These are phyloP conservation scores for Phytophthora niederhauseri DNA, from an alignment of 352 stramenopile genomes.

Conservation along the genomic window DNA sequence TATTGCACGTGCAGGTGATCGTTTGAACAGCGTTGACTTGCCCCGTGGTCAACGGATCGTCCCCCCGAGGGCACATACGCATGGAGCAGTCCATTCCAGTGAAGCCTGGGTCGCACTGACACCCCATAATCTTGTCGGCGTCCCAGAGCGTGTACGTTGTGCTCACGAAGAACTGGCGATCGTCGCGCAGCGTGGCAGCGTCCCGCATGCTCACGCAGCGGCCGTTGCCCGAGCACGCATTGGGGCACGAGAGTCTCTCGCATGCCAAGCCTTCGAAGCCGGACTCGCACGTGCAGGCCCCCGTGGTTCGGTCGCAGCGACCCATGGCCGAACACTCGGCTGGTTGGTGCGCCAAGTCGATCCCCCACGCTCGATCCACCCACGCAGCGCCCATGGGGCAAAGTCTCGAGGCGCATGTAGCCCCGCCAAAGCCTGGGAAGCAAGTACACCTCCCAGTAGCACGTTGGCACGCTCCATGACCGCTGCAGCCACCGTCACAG, in stretches of 20 bases:
- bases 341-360: conserved; percentile 72
- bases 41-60: conserved; percentile 60
- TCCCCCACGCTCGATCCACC: conserved; percentile 63
- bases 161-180: conserved; percentile 67
- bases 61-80: conserved; percentile 59
- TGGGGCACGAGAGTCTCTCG: conserved; percentile 64
- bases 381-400: conserved; percentile 63
- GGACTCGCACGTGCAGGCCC: conserved; percentile 56
- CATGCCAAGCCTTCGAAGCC: conserved; percentile 84
- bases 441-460: conserved; percentile 77
- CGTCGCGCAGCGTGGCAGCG: conserved; percentile 56
- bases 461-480: conserved; percentile 61
- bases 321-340: conserved; percentile 90
- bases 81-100: conserved; percentile 67
- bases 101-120: conserved; percentile 75
- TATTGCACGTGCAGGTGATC: conserved; percentile 57
- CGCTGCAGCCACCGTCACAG: conserved; percentile 89
- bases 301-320: conserved; percentile 74
- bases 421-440: conserved; percentile 78
- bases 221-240: conserved; percentile 58
- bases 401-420: conserved; percentile 55
- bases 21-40: conserved; percentile 52
- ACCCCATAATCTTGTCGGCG: conserved; percentile 79
- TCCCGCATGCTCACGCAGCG: conserved; percentile 79
- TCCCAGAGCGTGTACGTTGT: conserved; percentile 77